Base-by-base conservation (phyloP, 805 yeast genomes). In the Cyberlindnera nakhonratchasimensis region DNA sequence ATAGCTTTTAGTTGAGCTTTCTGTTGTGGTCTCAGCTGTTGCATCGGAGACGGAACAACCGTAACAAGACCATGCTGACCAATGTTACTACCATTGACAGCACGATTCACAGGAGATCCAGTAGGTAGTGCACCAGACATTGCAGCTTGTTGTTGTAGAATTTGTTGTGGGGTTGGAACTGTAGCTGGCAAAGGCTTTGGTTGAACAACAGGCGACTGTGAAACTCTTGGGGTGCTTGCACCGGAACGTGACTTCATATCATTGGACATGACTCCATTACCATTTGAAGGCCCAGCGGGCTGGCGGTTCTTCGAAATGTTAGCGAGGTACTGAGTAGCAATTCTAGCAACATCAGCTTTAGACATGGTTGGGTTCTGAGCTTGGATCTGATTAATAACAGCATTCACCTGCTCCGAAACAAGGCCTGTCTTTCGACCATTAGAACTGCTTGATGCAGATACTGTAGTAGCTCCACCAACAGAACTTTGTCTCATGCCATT, bases 321-420 rank as follows among this genome's bases (percentile, higher is more conserved):
- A 1, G 85, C 80, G 47, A 80, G 59, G 52, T 80, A 79, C 13
- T 79, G 71, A 3, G 83, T 83, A 3, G 87, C 86, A 43, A 80
- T 66, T 44, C 77, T 74, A 3, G 83, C 77, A 1, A 81, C 85
- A 52, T 81, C 83, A 43, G 77, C 82, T 46, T 79, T 79, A 10
- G 78, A 67, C 55, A 79, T 63, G 24, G 70, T 73, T 2, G 88
- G 88, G 56, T 81, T 75, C 52, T 79, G 79, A n/a, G 72, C 63
- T 55, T 80, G 85, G 40, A 81, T 80, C 34, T 80, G 78, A 50
- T 70, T 76, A 43, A 81, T 75, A 31, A 81, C 72, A 1, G 84
- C 81, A 9, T 84, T 72, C 4, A 81, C 83, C 51, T 81, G 86
- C 1, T 80, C 75, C 12, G 80, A 77, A 0, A 79, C 74, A 58